Conservation (phyloP, 1,284 basidiomycete species). For the Cutaneotrichosporon cavernicola region DNA sequence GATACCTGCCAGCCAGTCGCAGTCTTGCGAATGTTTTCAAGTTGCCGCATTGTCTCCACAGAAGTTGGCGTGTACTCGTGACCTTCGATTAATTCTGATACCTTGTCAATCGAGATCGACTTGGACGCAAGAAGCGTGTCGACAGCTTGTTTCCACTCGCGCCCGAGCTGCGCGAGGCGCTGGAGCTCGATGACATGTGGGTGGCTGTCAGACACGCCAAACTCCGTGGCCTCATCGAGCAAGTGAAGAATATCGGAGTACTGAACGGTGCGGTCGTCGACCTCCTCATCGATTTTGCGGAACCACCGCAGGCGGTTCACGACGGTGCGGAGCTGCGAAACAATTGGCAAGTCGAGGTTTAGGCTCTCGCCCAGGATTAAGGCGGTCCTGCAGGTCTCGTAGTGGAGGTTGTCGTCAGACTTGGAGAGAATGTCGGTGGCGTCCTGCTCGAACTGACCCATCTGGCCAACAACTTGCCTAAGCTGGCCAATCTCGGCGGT, state of each 20-base stretch:
- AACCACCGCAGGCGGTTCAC: slow-evolving; percentile 48
- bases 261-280: slow-evolving; percentile 47
- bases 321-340: slow-evolving; percentile 36
- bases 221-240: slow-evolving; percentile 39
- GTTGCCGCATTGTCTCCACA: slow-evolving; percentile 35
- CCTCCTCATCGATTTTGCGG: slow-evolving; percentile 43
- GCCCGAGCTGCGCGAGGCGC: slow-evolving; percentile 30
- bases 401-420: slow-evolving; percentile 38
- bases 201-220: slow-evolving; percentile 37
- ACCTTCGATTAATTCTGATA: slow-evolving; percentile 32
- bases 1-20: slow-evolving; percentile 39
- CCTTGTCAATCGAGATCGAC: slow-evolving; percentile 32
- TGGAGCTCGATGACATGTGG: slow-evolving; percentile 36
- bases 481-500: slow-evolving; percentile 48
- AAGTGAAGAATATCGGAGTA: slow-evolving; percentile 41
- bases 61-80: slow-evolving; percentile 37
- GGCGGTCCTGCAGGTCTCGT: slow-evolving; percentile 37
- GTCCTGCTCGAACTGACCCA: slow-evolving; percentile 41
- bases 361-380: slow-evolving; percentile 47
- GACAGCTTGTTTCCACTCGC: slow-evolving; percentile 29
- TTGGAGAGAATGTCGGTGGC: slow-evolving; percentile 36
- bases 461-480: slow-evolving; percentile 37
- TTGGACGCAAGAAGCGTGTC: slow-evolving; percentile 29
- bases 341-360: slow-evolving; percentile 48
- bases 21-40: slow-evolving; percentile 42